Conservation (phyloP, 2,329 filamentous ascomycete species). For the Botryosphaeria dothidea region DNA sequence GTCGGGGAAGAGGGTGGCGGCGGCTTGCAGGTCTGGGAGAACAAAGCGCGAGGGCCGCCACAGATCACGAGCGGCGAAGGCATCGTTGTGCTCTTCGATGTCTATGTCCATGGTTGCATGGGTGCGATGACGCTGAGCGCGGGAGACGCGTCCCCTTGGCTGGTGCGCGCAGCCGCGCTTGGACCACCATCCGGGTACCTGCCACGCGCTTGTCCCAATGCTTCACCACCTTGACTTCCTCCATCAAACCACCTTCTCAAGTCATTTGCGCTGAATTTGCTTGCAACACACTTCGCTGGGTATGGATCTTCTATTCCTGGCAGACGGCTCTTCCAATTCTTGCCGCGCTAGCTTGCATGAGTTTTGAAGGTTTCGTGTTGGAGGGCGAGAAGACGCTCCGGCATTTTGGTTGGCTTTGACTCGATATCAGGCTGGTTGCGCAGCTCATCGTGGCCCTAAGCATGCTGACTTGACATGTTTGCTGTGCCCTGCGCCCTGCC, state of each 20-base stretch:
- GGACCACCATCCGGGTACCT: not conserved
- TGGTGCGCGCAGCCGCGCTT: not conserved
- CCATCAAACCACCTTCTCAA: no score
- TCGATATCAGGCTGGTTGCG: not conserved
- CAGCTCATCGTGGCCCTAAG: not conserved
- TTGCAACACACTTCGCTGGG: no score
- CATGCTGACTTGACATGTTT: not conserved
- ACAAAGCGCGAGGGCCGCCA: constrained; percentile 56
- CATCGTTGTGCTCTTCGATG: constrained; percentile 45
- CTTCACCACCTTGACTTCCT: not conserved
- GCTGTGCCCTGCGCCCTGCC: not conserved
- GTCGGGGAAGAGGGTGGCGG: constrained; percentile 32
- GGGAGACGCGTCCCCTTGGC: constrained; percentile 10
- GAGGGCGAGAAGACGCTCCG: no score
- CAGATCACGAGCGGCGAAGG: constrained; percentile 66
- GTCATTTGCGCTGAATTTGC: no score
- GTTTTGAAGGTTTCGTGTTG: no score
- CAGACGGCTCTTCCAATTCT: no score
- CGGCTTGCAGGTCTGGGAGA: constrained; percentile 24
- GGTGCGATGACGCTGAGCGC: not conserved
- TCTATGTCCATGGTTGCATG: constrained; percentile 18
- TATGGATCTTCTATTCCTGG: no score
- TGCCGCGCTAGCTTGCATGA: no score
- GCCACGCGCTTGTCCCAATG: not conserved
- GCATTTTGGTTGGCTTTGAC: no score